A percentile compares a stretch with the other conserved stretches of the same genome.
Evolutionary conservation across 495 filamentous ascomycete species (phyloP).

Genomic region (Penicillium verhagenii): DNA sequence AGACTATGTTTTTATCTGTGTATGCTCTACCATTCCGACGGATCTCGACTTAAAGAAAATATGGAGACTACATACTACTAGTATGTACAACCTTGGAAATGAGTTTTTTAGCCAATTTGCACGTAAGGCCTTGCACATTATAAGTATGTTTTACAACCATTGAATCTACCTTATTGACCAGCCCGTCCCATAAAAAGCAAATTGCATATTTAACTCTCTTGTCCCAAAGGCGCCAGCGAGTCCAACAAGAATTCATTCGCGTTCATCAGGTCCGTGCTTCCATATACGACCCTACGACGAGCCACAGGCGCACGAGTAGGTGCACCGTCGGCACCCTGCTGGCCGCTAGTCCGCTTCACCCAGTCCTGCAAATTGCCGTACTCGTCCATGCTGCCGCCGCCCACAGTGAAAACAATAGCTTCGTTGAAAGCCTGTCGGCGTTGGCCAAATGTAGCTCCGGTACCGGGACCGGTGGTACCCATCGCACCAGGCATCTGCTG

Average conservation of each 20-base stretch:
- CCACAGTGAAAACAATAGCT: conserved; percentile 94
- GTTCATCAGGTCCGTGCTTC: conserved; percentile 91
- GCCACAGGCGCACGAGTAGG: conserved; percentile 39
- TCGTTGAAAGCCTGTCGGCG: conserved; percentile 91
- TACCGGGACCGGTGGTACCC: conserved; percentile 56
- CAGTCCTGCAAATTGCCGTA: conserved; percentile 98
- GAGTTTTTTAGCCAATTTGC: too few species aligned
- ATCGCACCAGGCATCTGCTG: conserved; percentile 46
- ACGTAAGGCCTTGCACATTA: conserved; percentile 11
- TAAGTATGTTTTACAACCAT: conserved; percentile 19
- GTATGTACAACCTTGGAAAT: too few species aligned
- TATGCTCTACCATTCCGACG: too few species aligned
- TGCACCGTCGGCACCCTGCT: conserved; percentile 45
- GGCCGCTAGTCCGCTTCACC: conserved; percentile 71
- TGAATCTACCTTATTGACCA: neutral
- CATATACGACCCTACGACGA: conserved; percentile 85
- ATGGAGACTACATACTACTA: too few species aligned
- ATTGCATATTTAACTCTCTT: conserved; percentile 48
- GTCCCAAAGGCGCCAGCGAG: conserved; percentile 77
- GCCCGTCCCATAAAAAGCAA: neutral
- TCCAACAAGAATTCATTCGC: conserved; percentile 81
- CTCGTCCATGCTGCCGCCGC: conserved; percentile 97
- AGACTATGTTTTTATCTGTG: too few species aligned
- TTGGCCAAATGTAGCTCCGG: conserved; percentile 88
- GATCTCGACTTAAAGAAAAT: too few species aligned